Percentiles rank a stretch among this genome's conserved stretches.
Evolutionary conservation across 164 flowering plant species (phyloP).

Genomic region (Aristolochia californica): DNA sequence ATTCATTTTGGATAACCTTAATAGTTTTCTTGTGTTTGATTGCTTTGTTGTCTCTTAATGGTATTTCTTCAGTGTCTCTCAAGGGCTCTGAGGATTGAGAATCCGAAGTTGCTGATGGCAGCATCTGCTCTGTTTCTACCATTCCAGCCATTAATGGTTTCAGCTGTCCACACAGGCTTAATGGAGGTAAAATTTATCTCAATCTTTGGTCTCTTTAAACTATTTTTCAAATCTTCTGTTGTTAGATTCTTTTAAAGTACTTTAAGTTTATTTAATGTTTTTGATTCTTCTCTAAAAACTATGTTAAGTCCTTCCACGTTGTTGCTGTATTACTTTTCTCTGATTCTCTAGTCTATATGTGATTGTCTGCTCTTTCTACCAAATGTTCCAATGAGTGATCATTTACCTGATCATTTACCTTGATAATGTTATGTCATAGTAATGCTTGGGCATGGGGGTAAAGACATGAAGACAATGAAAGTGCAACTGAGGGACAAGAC

Average conservation of each 20-base stretch:
- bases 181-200: constrained; percentile 66
- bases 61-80: constrained; percentile 63
- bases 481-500: no score
- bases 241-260: background rate
- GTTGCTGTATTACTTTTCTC: background rate
- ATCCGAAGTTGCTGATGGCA: constrained; percentile 74
- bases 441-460: no score
- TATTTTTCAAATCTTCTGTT: background rate
- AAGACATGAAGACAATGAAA: no score
- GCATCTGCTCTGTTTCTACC: constrained; percentile 78
- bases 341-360: no score
- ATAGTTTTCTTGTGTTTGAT: no score
- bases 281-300: background rate
- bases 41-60: background rate
- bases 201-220: background rate
- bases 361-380: no score
- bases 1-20: no score
- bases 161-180: constrained; percentile 89
- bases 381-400: no score
- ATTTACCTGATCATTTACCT: no score
- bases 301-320: background rate
- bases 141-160: constrained; percentile 85
- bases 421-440: no score
- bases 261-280: background rate
- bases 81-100: constrained; percentile 70